Percentiles rank a stretch among this genome's conserved stretches.
These are phyloP conservation scores for Pyrenochaeta sp. DNA, from an alignment of 2,329 filamentous ascomycete genomes.

Conservation along the genomic window DNA sequence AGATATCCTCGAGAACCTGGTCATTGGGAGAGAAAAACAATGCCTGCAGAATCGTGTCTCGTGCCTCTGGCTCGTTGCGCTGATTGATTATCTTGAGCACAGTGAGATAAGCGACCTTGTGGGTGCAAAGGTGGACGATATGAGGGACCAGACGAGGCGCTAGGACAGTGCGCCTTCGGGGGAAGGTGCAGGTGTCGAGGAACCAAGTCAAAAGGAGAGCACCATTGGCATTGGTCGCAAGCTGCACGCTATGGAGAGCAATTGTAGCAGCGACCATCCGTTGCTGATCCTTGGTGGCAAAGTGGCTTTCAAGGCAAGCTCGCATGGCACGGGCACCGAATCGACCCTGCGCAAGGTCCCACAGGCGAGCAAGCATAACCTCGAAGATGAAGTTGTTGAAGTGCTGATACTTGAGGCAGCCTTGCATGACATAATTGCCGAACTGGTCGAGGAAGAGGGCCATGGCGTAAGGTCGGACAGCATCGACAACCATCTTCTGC, in stretches of 20 bases:
- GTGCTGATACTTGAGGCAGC: slow-evolving; percentile 89
- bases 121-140: slow-evolving; percentile 92
- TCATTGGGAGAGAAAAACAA: slow-evolving; percentile 92
- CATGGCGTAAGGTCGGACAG: slow-evolving; percentile 84
- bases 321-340: slow-evolving; percentile 97
- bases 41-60: slow-evolving; percentile 87
- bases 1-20: slow-evolving; percentile 84
- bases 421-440: slow-evolving; percentile 97
- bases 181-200: slow-evolving; percentile 96
- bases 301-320: slow-evolving; percentile 94
- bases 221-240: slow-evolving; percentile 95
- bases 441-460: slow-evolving; percentile 97
- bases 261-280: slow-evolving; percentile 93
- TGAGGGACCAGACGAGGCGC: slow-evolving; percentile 92
- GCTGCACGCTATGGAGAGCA: slow-evolving; percentile 93
- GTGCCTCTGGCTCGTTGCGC: slow-evolving; percentile 89
- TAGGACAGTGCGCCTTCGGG: slow-evolving; percentile 86
- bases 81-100: slow-evolving; percentile 99
- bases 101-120: slow-evolving; percentile 97
- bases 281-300: slow-evolving; percentile 93
- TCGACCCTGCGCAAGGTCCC: slow-evolving; percentile 90
- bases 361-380: slow-evolving; percentile 91
- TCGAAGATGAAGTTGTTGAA: slow-evolving; percentile 98
- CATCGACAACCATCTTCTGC: slow-evolving; percentile 83
- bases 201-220: slow-evolving; percentile 96